phyloP scores from a whole-genome alignment of 2,329 filamentous ascomycete genomes.

The Ceratocystis albifundus region DNA sequence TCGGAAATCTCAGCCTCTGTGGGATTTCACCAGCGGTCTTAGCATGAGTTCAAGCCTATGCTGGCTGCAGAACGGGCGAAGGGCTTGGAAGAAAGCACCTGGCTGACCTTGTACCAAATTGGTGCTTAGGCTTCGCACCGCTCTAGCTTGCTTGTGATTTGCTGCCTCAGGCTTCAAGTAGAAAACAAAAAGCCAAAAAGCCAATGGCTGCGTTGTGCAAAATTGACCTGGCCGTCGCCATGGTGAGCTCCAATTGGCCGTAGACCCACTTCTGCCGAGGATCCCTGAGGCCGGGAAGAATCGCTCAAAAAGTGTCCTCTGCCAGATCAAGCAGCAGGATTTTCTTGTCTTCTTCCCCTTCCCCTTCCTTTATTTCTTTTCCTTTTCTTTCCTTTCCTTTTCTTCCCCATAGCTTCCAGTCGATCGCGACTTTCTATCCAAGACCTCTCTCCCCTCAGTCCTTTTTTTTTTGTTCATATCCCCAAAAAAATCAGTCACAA shows the following conservation, averaged over 20 bases:
- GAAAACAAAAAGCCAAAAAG: constrained; percentile 6
- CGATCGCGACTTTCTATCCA: constrained; percentile 23
- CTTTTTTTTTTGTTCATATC: constrained; percentile 21
- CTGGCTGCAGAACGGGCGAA: neutral
- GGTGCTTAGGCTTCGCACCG: neutral
- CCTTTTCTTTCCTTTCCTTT: constrained; percentile 18
- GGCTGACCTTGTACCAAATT: constrained; percentile 4
- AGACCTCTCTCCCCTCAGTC: constrained; percentile 23
- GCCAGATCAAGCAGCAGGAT: constrained; percentile 18
- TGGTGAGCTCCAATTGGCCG: constrained; percentile 20
- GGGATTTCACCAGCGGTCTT: neutral
- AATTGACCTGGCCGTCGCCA: constrained; percentile 9
- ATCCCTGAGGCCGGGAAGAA: constrained; percentile 23
- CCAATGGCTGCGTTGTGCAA: constrained; percentile 10
- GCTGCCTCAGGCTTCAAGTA: constrained; percentile 7
- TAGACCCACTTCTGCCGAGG: constrained; percentile 20
- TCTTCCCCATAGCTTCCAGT: constrained; percentile 20
- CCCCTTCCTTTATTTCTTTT: constrained; percentile 16
- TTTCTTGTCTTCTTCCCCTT: constrained; percentile 15
- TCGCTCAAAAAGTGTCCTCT: constrained; percentile 20
- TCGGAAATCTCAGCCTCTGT: constrained; percentile 9
- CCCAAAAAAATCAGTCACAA: constrained; percentile 20
- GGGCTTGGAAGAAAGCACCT: neutral
- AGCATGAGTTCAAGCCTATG: neutral
- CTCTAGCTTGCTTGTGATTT: neutral